phyloP scores from a whole-genome alignment of 257 asterid genomes.

The Solanum chmielewskii region DNA sequence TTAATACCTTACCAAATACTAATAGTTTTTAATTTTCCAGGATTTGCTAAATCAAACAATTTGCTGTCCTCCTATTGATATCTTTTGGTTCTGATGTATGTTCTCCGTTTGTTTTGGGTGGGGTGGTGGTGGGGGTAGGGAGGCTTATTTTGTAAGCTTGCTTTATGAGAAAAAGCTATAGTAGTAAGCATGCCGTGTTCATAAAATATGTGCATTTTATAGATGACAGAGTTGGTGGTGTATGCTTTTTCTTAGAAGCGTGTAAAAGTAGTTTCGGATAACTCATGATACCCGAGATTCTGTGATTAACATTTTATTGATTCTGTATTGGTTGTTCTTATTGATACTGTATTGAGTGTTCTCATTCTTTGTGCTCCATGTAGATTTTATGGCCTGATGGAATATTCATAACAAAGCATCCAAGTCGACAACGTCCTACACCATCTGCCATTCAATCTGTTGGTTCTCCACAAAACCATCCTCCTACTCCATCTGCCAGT shows the following conservation, averaged over 20 bases:
- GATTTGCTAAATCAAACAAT: not conserved
- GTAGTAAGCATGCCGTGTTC: not conserved
- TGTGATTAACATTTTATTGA: not conserved
- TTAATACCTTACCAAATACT: not conserved
- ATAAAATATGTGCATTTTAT: not conserved
- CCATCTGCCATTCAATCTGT: constrained; percentile 31
- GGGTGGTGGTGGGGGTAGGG: not conserved
- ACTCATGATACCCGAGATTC: not conserved
- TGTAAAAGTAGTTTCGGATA: not conserved
- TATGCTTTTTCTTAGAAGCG: not conserved
- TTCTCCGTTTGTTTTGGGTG: not conserved
- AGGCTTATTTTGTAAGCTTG: not conserved
- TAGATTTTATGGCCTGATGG: constrained; percentile 98
- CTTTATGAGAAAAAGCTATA: not conserved
- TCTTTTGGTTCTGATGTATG: not conserved
- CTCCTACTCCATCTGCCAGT: constrained; percentile 26
- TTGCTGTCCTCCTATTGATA: not conserved
- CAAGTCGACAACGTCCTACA: constrained; percentile 55
- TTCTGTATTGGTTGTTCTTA: not conserved
- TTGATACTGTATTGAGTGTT: not conserved
- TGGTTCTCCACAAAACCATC: constrained; percentile 20
- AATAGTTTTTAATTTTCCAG: not conserved
- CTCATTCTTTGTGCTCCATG: constrained; percentile 4
- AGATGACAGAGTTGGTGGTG: not conserved
- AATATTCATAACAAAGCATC: constrained; percentile 90